phyloP scores from a whole-genome alignment of 768 basidiomycete genomes.

The Hericium erinaceus region DNA sequence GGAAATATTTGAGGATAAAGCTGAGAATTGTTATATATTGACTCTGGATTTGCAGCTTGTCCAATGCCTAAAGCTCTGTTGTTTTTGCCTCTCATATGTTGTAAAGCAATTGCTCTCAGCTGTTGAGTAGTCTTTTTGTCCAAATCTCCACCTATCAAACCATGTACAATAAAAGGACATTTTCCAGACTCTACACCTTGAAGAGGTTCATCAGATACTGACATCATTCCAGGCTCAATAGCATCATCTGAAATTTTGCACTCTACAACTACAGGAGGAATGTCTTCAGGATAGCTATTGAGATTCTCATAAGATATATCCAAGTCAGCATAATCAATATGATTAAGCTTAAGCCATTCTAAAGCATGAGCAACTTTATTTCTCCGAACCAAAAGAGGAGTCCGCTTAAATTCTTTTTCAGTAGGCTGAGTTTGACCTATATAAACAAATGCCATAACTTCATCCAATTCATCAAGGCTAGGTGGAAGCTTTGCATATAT shows the following conservation, averaged over 20 bases:
- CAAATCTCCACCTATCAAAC: neutral
- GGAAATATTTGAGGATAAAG: slow-evolving; percentile 12
- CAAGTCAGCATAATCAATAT: slow-evolving; percentile 10
- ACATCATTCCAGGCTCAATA: neutral
- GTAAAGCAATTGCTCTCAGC: neutral
- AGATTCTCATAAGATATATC: slow-evolving; percentile 5
- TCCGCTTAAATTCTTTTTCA: slow-evolving; percentile 18
- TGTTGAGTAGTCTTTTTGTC: neutral
- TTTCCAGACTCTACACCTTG: neutral
- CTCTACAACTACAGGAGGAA: neutral
- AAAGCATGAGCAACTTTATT: slow-evolving; percentile 12
- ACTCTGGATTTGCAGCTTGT: neutral
- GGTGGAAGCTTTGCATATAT: slow-evolving; percentile 10
- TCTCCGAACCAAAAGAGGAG: slow-evolving; percentile 16
- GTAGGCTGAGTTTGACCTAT: slow-evolving; percentile 20
- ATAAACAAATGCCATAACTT: slow-evolving; percentile 22
- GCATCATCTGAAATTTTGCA: neutral
- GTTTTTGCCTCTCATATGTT: slow-evolving; percentile 2
- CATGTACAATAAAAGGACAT: slow-evolving; percentile 8
- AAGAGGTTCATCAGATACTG: neutral
- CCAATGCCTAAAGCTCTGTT: slow-evolving; percentile 2
- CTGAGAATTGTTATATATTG: slow-evolving; percentile 10
- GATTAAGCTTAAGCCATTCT: slow-evolving; percentile 16
- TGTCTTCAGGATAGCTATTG: slow-evolving; percentile 2
- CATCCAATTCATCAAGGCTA: slow-evolving; percentile 9